phyloP scores from a whole-genome alignment of 2,329 filamentous ascomycete species.

The Chaetomiaceae sp. region DNA sequence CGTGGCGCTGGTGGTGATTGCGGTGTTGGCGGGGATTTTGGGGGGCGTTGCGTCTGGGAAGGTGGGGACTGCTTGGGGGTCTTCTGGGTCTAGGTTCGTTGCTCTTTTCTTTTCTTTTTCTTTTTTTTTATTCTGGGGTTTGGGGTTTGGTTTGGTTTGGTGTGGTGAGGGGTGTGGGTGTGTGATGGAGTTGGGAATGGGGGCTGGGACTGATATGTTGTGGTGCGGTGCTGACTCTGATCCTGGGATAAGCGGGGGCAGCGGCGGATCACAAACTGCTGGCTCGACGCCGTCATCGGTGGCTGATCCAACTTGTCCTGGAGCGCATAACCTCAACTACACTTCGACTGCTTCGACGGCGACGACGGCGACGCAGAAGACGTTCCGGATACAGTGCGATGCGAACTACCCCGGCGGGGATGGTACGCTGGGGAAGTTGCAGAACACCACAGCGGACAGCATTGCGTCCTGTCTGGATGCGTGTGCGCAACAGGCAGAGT shows the following conservation, averaged over 20 bases:
- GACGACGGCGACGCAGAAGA: not conserved
- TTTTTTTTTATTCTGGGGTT: not conserved
- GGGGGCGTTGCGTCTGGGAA: slow-evolving; percentile 18
- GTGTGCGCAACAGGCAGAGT: slow-evolving; percentile 14
- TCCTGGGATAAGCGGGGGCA: not conserved
- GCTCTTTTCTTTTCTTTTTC: not conserved
- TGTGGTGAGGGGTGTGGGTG: too few species aligned
- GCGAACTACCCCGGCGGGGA: slow-evolving; percentile 16
- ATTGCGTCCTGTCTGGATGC: slow-evolving; percentile 17
- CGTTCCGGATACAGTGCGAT: slow-evolving; percentile 16
- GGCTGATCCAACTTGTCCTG: slow-evolving; percentile 8
- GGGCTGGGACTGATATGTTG: too few species aligned
- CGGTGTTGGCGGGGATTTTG: slow-evolving; percentile 18
- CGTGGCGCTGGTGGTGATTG: slow-evolving; percentile 10
- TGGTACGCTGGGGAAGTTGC: slow-evolving; percentile 7
- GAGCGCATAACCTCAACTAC: slow-evolving; percentile 14
- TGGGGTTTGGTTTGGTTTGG: not conserved
- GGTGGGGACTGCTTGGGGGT: slow-evolving; percentile 9
- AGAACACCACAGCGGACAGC: not conserved
- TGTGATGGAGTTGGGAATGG: too few species aligned
- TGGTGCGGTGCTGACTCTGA: not conserved
- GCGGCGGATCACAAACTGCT: not conserved
- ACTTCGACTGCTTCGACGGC: not conserved
- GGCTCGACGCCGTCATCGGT: not conserved
- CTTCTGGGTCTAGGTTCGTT: not conserved